Conservation (phyloP, 2,329 filamentous ascomycete genomes). For the Hypoxylon sp. region DNA sequence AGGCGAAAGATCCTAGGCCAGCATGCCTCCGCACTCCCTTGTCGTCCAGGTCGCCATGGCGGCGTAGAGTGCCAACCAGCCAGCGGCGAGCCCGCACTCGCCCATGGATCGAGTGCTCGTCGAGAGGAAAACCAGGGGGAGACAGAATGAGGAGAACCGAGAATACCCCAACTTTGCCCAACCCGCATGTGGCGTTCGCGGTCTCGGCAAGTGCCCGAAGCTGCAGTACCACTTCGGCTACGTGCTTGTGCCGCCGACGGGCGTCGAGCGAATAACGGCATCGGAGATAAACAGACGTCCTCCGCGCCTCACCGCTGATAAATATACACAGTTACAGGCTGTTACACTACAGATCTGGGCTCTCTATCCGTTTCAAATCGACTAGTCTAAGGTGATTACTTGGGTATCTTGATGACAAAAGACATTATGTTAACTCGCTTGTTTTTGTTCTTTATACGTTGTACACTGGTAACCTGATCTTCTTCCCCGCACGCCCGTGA, state of each 20-base stretch:
- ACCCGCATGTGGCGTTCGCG: constrained; percentile 1
- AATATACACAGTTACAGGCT: too few relatives aligned
- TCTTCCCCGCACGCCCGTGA: neutral
- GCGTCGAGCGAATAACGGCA: neutral
- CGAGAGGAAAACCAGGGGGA: too few relatives aligned
- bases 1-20: constrained; percentile 11
- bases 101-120: too few relatives aligned
- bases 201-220: constrained; percentile 16
- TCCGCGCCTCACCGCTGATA: neutral
- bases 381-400: constrained; percentile 1
- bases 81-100: too few relatives aligned
- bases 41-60: too few relatives aligned
- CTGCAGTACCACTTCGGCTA: constrained; percentile 16
- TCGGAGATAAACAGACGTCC: neutral
- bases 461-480: neutral
- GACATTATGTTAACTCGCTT: neutral
- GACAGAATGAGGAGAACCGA: too few relatives aligned
- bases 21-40: constrained; percentile 10
- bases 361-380: neutral
- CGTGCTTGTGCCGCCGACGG: constrained; percentile 3
- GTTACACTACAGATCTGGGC: too few relatives aligned
- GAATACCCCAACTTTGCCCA: too few relatives aligned
- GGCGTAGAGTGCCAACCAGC: too few relatives aligned
- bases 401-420: neutral
- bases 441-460: constrained; percentile 12